phyloP scores from a whole-genome alignment of 306 rosid species.

The Rosa persica region DNA sequence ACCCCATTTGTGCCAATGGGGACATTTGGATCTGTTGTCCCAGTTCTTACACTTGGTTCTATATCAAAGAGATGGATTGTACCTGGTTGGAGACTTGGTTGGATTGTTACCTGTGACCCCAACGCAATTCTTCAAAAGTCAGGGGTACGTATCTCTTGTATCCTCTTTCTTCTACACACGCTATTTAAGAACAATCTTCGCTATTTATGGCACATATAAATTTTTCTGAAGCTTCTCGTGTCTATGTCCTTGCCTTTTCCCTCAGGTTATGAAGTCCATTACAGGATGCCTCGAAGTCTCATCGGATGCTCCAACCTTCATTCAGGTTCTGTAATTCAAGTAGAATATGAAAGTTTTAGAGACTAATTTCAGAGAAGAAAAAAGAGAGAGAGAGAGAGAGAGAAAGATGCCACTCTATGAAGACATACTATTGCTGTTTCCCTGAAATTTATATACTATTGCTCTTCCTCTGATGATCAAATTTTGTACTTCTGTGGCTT shows the following conservation, averaged over 20 bases:
- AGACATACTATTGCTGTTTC: neutral
- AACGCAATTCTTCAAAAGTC: slow-evolving; percentile 36
- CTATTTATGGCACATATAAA: neutral
- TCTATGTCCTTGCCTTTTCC: neutral
- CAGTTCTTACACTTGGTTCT: slow-evolving; percentile 64
- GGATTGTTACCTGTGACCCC: slow-evolving; percentile 60
- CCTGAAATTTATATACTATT: too few species aligned
- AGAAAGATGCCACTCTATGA: neutral
- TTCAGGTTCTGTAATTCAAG: slow-evolving; percentile 32
- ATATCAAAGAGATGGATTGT: slow-evolving; percentile 60
- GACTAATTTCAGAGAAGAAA: neutral
- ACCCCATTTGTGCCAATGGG: slow-evolving; percentile 73
- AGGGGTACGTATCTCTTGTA: slow-evolving; percentile 33
- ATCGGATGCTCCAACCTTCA: slow-evolving; percentile 30
- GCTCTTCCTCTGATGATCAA: neutral
- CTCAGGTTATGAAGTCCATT: slow-evolving; percentile 24
- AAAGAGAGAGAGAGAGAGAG: too few species aligned
- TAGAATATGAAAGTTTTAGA: neutral
- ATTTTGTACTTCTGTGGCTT: neutral
- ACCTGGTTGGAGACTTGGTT: slow-evolving; percentile 75
- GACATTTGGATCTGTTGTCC: slow-evolving; percentile 47
- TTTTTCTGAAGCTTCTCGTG: neutral
- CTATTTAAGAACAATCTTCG: neutral
- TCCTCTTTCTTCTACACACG: neutral
- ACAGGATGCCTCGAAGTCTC: slow-evolving; percentile 5